Base-by-base conservation (phyloP, 345 rosid genomes). In the Moricandia arvensis region DNA sequence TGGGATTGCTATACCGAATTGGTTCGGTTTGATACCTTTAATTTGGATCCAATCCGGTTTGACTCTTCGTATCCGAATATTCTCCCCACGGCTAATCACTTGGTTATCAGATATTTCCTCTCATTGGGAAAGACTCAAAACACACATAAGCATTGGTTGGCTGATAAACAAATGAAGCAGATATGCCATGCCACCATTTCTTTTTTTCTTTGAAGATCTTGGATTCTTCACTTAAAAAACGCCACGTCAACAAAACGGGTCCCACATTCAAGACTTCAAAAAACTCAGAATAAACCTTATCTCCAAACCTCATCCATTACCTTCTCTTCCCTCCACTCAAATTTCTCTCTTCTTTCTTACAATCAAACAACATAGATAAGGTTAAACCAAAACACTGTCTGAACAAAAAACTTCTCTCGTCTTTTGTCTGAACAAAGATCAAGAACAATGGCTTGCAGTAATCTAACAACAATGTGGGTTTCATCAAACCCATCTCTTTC, bases 381-480 rank as follows among this genome's bases (percentile, higher is more conserved):
- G 24, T 29, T 29, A 86, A 34, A 85, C 68, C 73, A 86, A 85
- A 85, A 51, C 80, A 49, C 59, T 3, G 47, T 55, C 64, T 38
- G 43, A 70, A 58, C 7, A 49, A 1, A 13, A 73, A 54, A 4
- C 41, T 15, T 29, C n/a, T n/a, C n/a, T n/a, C n/a, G 59, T 61
- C 47, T 72, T 62, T 61, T 75, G 63, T 67, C 55, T n/a, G 51
- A 51, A 33, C 61, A 9, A 16, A 62, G 45, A 71, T 13, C 47
- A 59, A 53, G 58, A 70, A 27, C 82, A 30, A 90, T 94, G 95
- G 79, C 98, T 69, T 89, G 91, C 88, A 79, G 92, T 34, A 90
- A 93, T 82, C 81, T 90, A 26, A 84, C 95, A 77, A 86, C 96
- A 79, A 89, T 89, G 94, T 86, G 86, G 91, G 91, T 85, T 49